A percentile compares a stretch with the other conserved stretches of the same genome.
phyloP scores from a whole-genome alignment of 352 stramenopile species.

The Phytophthora litchii region DNA sequence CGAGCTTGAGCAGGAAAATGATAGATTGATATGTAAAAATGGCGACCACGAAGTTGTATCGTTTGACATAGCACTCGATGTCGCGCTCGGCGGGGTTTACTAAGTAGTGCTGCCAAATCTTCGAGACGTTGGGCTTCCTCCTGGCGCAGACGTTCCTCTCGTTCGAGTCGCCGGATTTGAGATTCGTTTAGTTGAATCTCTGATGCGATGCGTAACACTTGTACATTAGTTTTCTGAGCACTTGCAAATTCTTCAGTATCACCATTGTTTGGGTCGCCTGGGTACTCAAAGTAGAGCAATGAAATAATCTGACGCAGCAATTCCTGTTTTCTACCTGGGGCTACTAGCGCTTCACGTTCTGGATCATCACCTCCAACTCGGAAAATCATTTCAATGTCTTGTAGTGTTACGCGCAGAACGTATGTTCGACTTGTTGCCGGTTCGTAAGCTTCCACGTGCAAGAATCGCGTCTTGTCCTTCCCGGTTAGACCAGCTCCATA shows the following conservation, averaged over 20 bases:
- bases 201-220: conserved; percentile 46
- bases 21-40: conserved; percentile 64
- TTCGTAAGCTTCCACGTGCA: conserved; percentile 67
- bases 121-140: conserved; percentile 60
- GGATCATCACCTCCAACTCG: conserved; percentile 25
- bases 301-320: conserved; percentile 57
- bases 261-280: background rate
- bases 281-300: conserved; percentile 74
- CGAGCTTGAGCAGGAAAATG: conserved; percentile 61
- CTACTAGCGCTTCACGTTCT: conserved; percentile 44
- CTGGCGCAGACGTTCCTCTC: conserved; percentile 51
- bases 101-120: conserved; percentile 45
- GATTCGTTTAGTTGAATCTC: conserved; percentile 56
- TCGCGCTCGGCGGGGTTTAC: conserved; percentile 50
- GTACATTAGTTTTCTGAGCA: conserved; percentile 2
- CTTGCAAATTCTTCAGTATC: conserved; percentile 1
- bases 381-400: conserved; percentile 66
- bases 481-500: conserved; percentile 52
- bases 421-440: conserved; percentile 35
- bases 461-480: conserved; percentile 32
- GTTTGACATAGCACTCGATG: conserved; percentile 52
- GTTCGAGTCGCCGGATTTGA: conserved; percentile 47
- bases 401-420: conserved; percentile 47
- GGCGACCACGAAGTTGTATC: conserved; percentile 41
- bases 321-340: conserved; percentile 56